phyloP scores from a whole-genome alignment of 495 filamentous ascomycete species.

The Patellaria atrata region DNA sequence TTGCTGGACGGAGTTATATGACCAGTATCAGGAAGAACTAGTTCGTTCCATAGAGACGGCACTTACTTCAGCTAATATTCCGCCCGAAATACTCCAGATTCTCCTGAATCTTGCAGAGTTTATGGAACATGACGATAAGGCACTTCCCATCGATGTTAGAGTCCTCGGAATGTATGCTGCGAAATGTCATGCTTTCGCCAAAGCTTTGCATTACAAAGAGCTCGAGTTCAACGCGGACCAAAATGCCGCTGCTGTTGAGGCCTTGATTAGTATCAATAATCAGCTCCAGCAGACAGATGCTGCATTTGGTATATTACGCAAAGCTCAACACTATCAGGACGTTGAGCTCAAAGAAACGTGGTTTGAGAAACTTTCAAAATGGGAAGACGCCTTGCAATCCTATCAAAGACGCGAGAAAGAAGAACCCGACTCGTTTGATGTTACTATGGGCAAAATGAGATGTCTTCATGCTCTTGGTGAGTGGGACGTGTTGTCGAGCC shows the following conservation, averaged over 20 bases:
- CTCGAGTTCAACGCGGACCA: conserved; percentile 96
- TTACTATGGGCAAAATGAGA: conserved; percentile 98
- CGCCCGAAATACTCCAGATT: conserved; percentile 86
- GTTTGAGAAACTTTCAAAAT: conserved; percentile 96
- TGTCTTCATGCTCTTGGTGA: conserved; percentile 94
- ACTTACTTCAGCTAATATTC: conserved; percentile 80
- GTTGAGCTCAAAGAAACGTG: conserved; percentile 92
- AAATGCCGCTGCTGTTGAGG: conserved; percentile 87
- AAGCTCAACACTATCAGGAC: conserved; percentile 86
- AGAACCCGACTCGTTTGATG: conserved; percentile 65
- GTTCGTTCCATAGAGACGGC: conserved; percentile 92
- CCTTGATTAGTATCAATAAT: conserved; percentile 96
- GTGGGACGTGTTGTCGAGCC: conserved; percentile 78
- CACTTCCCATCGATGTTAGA: conserved; percentile 90
- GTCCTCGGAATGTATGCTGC: conserved; percentile 83
- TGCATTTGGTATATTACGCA: conserved; percentile 88
- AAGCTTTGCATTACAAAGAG: conserved; percentile 97
- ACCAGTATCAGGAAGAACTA: conserved; percentile 87
- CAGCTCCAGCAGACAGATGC: conserved; percentile 95
- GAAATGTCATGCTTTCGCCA: conserved; percentile 93
- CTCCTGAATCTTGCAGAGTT: conserved; percentile 95
- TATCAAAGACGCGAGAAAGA: conserved; percentile 67
- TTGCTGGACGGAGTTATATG: conserved; percentile 95
- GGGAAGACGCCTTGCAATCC: conserved; percentile 92
- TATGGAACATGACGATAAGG: conserved; percentile 99